A percentile compares a stretch with the other conserved stretches of the same genome.
These are phyloP conservation scores for Lichtheimia ramosa DNA, from an alignment of 371 early-diverging fungal species.

Conservation along the genomic window DNA sequence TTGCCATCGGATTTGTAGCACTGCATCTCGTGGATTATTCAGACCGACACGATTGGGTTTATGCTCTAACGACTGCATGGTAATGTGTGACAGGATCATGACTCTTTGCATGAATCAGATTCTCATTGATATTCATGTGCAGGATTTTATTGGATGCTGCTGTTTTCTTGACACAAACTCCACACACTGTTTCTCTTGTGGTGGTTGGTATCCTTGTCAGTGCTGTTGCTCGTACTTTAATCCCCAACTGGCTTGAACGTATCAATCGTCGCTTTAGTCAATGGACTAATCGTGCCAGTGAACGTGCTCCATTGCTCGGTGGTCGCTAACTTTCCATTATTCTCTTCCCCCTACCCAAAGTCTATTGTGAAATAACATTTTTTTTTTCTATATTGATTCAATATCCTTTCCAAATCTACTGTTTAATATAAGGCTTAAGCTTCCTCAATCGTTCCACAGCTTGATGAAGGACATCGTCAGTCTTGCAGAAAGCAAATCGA, in stretches of 20 bases:
- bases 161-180: slow-evolving; percentile 27
- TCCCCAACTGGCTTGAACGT: slow-evolving; percentile 41
- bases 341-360: too few species aligned
- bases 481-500: slow-evolving; percentile 95
- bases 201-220: slow-evolving; percentile 45
- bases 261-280: slow-evolving; percentile 38
- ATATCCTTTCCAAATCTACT: too few species aligned
- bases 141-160: slow-evolving; percentile 41
- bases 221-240: slow-evolving; percentile 40
- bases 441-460: slow-evolving; percentile 72
- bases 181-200: slow-evolving; percentile 35
- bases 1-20: slow-evolving; percentile 37
- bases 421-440: slow-evolving; percentile 59
- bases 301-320: slow-evolving; percentile 44
- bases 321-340: slow-evolving; percentile 1
- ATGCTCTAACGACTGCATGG: slow-evolving; percentile 49
- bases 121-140: neutral
- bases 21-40: slow-evolving; percentile 47
- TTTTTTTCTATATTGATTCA: too few species aligned
- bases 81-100: slow-evolving; percentile 13
- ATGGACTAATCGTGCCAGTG: slow-evolving; percentile 35
- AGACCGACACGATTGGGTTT: slow-evolving; percentile 49
- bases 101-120: neutral
- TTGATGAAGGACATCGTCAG: slow-evolving; percentile 77
- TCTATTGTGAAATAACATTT: too few species aligned